A percentile compares a stretch with the other conserved stretches of the same genome.
These are phyloP conservation scores for Huntiella omanensis DNA, from an alignment of 2,329 filamentous ascomycete species.

Conservation along the genomic window DNA sequence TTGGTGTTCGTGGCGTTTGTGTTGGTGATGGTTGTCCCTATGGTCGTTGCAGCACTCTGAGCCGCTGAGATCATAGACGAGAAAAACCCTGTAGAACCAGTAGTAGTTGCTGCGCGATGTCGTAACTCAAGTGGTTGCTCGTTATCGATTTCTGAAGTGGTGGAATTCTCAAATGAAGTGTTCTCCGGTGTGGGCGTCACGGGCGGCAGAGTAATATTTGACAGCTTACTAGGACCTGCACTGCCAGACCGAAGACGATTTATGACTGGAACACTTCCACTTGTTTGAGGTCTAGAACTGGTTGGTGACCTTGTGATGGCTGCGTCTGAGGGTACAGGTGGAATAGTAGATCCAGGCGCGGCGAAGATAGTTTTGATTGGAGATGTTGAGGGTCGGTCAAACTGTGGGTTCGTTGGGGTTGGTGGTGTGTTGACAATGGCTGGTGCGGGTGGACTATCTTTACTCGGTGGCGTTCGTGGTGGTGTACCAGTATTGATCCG, in stretches of 20 bases:
- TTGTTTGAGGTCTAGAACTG: conserved; percentile 2
- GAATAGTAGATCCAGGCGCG: conserved; percentile 5
- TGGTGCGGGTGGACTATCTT: conserved; percentile 24
- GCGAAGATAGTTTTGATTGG: conserved; percentile 11
- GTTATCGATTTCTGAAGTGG: not conserved
- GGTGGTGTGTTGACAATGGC: conserved; percentile 47
- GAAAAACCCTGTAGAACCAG: conserved; percentile 57
- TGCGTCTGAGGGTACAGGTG: not conserved
- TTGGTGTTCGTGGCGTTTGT: conserved; percentile 19
- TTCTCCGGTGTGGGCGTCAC: conserved; percentile 58
- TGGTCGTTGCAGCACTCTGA: conserved; percentile 67
- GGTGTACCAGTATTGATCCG: conserved; percentile 12
- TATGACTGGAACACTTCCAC: conserved; percentile 40
- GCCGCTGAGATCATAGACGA: conserved; percentile 83
- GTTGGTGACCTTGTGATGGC: not conserved
- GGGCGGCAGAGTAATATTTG: conserved; percentile 51
- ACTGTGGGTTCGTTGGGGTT: conserved; percentile 34
- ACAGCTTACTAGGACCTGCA: conserved; percentile 67
- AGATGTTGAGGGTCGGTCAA: conserved; percentile 13
- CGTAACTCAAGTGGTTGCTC: not conserved
- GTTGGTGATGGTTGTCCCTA: conserved; percentile 58
- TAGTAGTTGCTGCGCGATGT: conserved; percentile 4
- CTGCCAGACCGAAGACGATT: conserved; percentile 12
- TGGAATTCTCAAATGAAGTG: not conserved
- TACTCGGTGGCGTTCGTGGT: conserved; percentile 28